These are phyloP conservation scores for Penicillium sclerotiorum DNA, from an alignment of 2,329 filamentous ascomycete species.

Conservation along the genomic window DNA sequence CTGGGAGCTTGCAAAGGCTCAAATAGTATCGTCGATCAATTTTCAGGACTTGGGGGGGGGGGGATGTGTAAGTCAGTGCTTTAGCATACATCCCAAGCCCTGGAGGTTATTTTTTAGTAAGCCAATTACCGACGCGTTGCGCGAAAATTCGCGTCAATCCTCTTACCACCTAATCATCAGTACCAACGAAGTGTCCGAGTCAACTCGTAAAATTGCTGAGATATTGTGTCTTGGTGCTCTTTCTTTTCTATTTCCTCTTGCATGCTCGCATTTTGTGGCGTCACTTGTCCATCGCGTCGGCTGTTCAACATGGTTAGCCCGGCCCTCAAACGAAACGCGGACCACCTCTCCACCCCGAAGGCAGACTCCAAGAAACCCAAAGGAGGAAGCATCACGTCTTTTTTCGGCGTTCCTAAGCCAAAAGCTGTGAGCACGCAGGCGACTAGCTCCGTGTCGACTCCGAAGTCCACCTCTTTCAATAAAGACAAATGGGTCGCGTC, in stretches of 20 bases:
- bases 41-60: too few species aligned
- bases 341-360: slow-evolving; percentile 42
- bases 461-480: slow-evolving; percentile 66
- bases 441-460: slow-evolving; percentile 9
- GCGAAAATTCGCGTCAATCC: slow-evolving; percentile 17
- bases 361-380: slow-evolving; percentile 70
- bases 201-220: too few species aligned
- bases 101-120: background rate
- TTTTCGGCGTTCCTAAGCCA: slow-evolving; percentile 74
- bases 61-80: too few species aligned
- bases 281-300: too few species aligned
- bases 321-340: slow-evolving; percentile 67
- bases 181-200: too few species aligned
- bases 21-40: background rate
- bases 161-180: background rate
- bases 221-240: too few species aligned
- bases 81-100: too few species aligned
- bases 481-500: slow-evolving; percentile 86
- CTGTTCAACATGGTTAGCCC: slow-evolving; percentile 33
- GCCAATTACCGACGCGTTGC: slow-evolving; percentile 17
- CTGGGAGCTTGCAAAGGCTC: too few species aligned
- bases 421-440: slow-evolving; percentile 34
- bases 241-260: background rate
- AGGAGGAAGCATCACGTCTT: slow-evolving; percentile 78
- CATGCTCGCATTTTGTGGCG: too few species aligned